Evolutionary conservation across 2,329 filamentous ascomycete genomes (phyloP), one percentile per base, ranked within the genome.

Genomic region (Alternaria alternata): DNA sequence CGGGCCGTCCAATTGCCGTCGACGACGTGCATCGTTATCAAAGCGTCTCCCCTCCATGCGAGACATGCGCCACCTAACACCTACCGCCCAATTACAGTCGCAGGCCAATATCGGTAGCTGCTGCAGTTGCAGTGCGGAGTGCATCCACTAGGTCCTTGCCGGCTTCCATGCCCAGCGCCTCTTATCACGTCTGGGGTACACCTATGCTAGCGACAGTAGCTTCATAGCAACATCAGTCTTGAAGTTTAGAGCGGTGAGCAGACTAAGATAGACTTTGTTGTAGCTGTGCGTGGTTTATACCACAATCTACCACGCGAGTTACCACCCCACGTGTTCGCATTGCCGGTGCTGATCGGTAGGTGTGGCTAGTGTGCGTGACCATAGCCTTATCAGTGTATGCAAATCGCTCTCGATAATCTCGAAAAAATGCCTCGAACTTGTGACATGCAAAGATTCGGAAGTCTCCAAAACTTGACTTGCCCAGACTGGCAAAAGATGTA

Each of bases 261-360:
- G n/a, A 28, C n/a, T 32, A n/a, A 22, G 11, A 49, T 11, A 20
- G 16, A 8, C 30, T 36, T 49, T 36, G 30, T n/a, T 24, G 6
- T 24, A 36, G 30, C n/a, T 36, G 32, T 30, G 30, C 34, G 30
- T 36, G 30, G 32, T 36, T 12, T 7, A 30, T 18, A 38, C 20
- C 30, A 30, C 46, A 34, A 26, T 49, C 14, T 49, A 38, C 30
- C 30, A 36, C 20, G 9, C 4, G 4, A 38, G 22, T 38, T 38
- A 12, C 22, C 20, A 52, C 62, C 64, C 64, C 64, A 63, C 64
- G 55, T 53, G 64, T 67, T 65, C 54, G 43, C 59, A 9, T 51
- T 22, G 54, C 43, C 34, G 20, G 47, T 38, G 57, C 51, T 53
- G 54, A 61, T 61, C 41, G 49, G 59, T 61, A 20, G 49, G 55